Base-by-base conservation (phyloP, 768 basidiomycete species). In the Lentinula aciculospora region DNA sequence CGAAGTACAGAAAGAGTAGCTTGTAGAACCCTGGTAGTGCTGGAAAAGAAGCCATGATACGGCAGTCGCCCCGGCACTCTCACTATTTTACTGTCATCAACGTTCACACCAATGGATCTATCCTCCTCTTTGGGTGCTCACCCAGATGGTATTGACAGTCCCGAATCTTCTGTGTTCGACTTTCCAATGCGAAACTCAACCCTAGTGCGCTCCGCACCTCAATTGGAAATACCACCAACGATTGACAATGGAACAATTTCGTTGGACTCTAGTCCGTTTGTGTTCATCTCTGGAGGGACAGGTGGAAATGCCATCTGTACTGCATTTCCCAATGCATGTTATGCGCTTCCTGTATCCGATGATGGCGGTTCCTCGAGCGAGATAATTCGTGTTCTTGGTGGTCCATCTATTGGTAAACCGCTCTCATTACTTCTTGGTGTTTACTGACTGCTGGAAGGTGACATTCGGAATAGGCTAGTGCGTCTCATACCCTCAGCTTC, bases 351-450 rank as follows among this genome's bases (percentile, higher is more conserved):
- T 4, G 92, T 98, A 31, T 95, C 93, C 5, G 95, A 98, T 67
- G 94, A 98, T 68, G 95, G 95, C 1, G 95, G 95, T 44, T 94
- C 92, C 3, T 96, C 94, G 2, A 91, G 90, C 62, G 94, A 97
- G 76, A 96, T 96, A 53, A 91, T 94, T 53, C 84, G 94, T 49
- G 92, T 94, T 23, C 77, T 98, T 54, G 90, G 89, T 17, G 91
- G 91, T 2, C 89, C 91, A 21, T 92, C 91, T 32, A 83, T 94
- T 65, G 89, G 91, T 89, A 64, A n/a, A n/a, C n/a, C n/a, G n/a
- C 58, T 66, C 49, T 40, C 56, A 19, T 19, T 50, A 62, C 13
- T 42, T 12, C 60, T 62, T 56, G 57, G 61, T 34, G 28, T 61
- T 62, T 59, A 32, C 48, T 25, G 32, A 10, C 46, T 23, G n/a